A percentile compares a stretch with the other conserved stretches of the same genome.
Conservation (phyloP, 805 yeast genomes). For the Phaffomyces thermotolerans region DNA sequence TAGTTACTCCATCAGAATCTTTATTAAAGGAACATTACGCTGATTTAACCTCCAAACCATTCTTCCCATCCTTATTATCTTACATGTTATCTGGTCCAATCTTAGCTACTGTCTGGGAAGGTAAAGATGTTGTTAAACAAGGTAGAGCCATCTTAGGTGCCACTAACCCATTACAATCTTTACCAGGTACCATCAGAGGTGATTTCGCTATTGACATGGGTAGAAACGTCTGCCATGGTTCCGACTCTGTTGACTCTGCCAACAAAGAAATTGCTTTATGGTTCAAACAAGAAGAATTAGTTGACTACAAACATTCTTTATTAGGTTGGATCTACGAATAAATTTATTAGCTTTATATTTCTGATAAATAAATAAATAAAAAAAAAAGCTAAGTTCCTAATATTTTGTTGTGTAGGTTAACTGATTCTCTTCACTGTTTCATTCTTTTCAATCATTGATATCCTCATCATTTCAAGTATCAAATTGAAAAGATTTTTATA, state of each 20-base stretch:
- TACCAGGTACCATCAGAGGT: conserved; percentile 99
- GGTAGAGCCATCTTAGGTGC: conserved; percentile 98
- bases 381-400: no score
- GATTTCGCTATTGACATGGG: conserved; percentile 98
- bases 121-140: conserved; percentile 98
- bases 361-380: no score
- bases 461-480: background rate
- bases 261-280: conserved; percentile 91
- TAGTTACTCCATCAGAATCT: conserved; percentile 78
- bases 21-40: conserved; percentile 90
- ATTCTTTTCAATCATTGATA: background rate
- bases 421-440: no score
- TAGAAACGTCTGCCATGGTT: conserved; percentile 98
- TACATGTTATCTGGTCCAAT: conserved; percentile 99
- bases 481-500: no score
- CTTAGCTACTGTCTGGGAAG: conserved; percentile 99
- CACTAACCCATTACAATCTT: conserved; percentile 94
- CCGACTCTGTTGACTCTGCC: conserved; percentile 98
- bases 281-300: conserved; percentile 97
- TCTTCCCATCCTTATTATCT: conserved; percentile 92
- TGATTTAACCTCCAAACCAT: conserved; percentile 92
- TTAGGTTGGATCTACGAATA: conserved; percentile 93
- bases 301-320: conserved; percentile 81
- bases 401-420: no score
- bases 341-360: conserved; percentile 10